Evolutionary conservation across 768 basidiomycete genomes (phyloP), one percentile per base, ranked within the genome.

Genomic region (Leccinellum rugosiceps): DNA sequence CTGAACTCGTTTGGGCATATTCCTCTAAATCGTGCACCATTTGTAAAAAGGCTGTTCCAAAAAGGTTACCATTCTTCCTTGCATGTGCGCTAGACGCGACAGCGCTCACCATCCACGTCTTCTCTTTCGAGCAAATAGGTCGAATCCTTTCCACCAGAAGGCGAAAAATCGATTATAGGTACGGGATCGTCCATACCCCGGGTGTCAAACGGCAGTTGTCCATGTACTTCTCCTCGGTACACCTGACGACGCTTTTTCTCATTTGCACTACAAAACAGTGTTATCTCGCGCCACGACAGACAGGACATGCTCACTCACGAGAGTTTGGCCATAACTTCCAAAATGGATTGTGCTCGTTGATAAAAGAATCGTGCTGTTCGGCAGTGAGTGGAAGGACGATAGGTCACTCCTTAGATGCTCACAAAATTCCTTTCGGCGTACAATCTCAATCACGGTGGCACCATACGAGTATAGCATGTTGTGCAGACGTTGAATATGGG

Each of bases 391-490:
- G 52, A 6, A 17, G 23, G 26, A 7, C 5, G 4, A 53, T 34
- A 45, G 7, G 30, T 34, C 23, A n/a, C 14, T 17, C 41, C 28
- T 26, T 52, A 54, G 7, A 31, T 54, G 71, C 86, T 71, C 59
- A 88, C 92, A 79, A 71, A 96, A 97, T 68, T 96, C 92, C 64
- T 92, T 92, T 54, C 96, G 79, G 57, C 96, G 80, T 2, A 95
- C 90, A 30, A 98, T 85, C 72, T 98, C 96, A 17, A 94, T 81
- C 9, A 97, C 81, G 0, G 94, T 93, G 1, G 92, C 90, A 0
- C 91, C 90, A 71, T 98, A 98, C 0, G 92, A 93, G 66, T 93
- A 94, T 1, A 95, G 71, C 84, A 98, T 90, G 55, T 82, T 86
- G 68, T 96, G 94, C 44, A 98, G 76, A 17, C 96, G 81, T 50